Conservation (phyloP, 139 green algal genomes). For the Chara braunii region DNA sequence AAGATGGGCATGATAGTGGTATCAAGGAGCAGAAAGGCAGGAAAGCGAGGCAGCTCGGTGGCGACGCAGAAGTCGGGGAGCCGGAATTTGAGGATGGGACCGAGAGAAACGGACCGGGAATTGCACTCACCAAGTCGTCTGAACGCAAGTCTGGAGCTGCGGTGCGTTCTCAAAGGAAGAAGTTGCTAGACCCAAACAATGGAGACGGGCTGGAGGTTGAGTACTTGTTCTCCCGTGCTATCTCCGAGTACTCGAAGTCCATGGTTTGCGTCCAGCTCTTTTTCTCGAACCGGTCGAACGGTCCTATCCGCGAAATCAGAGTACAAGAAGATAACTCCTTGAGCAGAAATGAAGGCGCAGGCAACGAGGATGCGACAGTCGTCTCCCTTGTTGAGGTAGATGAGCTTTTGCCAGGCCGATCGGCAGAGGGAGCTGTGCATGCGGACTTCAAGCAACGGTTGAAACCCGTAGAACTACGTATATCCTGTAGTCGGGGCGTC, state of each 20-base stretch:
- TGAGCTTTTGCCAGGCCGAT: neutral
- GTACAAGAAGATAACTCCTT: neutral
- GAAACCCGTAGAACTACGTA: neutral
- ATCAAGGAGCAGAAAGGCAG: too few relatives aligned
- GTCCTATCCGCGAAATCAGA: neutral
- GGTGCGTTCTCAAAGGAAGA: neutral
- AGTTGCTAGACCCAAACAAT: constrained; percentile 12
- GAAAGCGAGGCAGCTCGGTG: too few relatives aligned
- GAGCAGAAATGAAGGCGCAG: neutral
- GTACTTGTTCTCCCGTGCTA: neutral
- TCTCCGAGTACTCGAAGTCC: neutral
- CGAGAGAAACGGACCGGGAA: neutral
- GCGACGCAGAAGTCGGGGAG: too few relatives aligned
- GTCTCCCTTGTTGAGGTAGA: constrained; percentile 7
- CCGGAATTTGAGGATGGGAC: too few relatives aligned
- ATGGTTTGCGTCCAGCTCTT: neutral
- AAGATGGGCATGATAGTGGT: too few relatives aligned
- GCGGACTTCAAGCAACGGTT: constrained; percentile 1
- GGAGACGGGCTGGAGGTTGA: constrained; percentile 8
- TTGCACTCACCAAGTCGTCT: neutral
- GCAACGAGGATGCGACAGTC: constrained; percentile 2
- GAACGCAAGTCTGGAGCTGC: neutral
- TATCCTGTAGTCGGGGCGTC: neutral
- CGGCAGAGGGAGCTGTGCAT: constrained; percentile 1
- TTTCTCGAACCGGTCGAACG: constrained; percentile 13